These are phyloP conservation scores for Starmerella davenportii DNA, from an alignment of 805 yeast species.

Conservation along the genomic window DNA sequence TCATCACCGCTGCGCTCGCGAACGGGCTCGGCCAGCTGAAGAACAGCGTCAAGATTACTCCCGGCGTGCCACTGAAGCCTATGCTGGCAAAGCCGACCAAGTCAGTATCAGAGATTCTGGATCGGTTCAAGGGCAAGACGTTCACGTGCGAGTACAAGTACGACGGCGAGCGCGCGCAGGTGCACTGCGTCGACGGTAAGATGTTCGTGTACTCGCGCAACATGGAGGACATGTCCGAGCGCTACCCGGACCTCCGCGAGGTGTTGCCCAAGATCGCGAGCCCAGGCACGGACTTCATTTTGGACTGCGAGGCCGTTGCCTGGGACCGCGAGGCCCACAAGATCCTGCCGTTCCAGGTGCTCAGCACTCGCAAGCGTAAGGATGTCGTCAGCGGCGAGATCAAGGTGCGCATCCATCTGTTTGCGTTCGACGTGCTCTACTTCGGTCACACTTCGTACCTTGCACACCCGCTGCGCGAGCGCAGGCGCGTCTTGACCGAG, in stretches of 20 bases:
- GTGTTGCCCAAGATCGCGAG: slow-evolving; percentile 41
- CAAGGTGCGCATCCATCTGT: slow-evolving; percentile 77
- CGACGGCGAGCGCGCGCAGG: slow-evolving; percentile 96
- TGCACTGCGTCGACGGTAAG: slow-evolving; percentile 50
- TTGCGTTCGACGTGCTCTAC: slow-evolving; percentile 75
- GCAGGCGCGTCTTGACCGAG: slow-evolving; percentile 43
- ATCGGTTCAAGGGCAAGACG: slow-evolving; percentile 63
- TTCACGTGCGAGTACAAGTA: slow-evolving; percentile 95
- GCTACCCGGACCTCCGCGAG: slow-evolving; percentile 78
- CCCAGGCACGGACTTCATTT: slow-evolving; percentile 35
- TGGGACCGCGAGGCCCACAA: slow-evolving; percentile 69
- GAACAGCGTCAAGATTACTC: slow-evolving; percentile 55
- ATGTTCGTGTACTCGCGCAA: slow-evolving; percentile 78
- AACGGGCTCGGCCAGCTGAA: slow-evolving; percentile 50
- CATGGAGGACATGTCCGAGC: slow-evolving; percentile 89
- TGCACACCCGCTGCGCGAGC: slow-evolving; percentile 44
- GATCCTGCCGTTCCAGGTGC: slow-evolving; percentile 81
- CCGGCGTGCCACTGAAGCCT: slow-evolving; percentile 91
- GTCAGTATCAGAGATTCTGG: slow-evolving; percentile 77
- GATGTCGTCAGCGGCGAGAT: slow-evolving; percentile 77
- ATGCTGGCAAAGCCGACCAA: slow-evolving; percentile 98
- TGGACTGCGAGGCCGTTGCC: slow-evolving; percentile 96
- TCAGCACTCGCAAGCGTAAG: slow-evolving; percentile 85
- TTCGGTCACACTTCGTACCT: slow-evolving; percentile 58
- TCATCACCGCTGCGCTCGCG: slow-evolving; percentile 47